phyloP scores from a whole-genome alignment of 129 eudicot genomes.

The Centella asiatica region DNA sequence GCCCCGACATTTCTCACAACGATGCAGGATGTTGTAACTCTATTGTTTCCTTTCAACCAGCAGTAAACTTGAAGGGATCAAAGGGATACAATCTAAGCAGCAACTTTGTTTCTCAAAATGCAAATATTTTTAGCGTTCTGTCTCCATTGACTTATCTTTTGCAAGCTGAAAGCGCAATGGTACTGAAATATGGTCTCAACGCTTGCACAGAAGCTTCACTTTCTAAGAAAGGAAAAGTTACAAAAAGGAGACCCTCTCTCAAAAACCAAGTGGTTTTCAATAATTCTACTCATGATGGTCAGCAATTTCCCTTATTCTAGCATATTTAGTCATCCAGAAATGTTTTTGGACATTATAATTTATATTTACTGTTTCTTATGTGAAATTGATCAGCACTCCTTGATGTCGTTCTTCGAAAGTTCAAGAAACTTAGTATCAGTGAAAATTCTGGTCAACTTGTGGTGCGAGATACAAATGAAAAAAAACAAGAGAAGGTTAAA shows the following conservation, averaged over 20 bases:
- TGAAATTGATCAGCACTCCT: slow-evolving; percentile 14
- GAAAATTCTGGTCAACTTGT: slow-evolving; percentile 25
- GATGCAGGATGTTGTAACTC: slow-evolving; percentile 8
- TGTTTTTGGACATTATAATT: neutral
- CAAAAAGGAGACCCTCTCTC: neutral
- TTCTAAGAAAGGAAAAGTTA: neutral
- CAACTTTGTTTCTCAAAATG: neutral
- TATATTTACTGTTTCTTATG: neutral
- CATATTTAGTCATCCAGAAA: neutral
- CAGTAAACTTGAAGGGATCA: slow-evolving; percentile 5
- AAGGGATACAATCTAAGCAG: neutral
- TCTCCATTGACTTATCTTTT: neutral
- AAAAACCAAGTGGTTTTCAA: neutral
- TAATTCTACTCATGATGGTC: slow-evolving; percentile 8
- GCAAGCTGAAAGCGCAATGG: neutral
- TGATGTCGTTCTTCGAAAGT: slow-evolving; percentile 13
- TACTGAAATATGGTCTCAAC: neutral
- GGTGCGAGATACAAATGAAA: slow-evolving; percentile 12
- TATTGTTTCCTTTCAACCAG: neutral
- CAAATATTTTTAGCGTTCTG: neutral
- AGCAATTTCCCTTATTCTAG: neutral
- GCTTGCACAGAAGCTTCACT: neutral
- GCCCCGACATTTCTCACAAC: neutral
- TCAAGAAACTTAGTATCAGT: slow-evolving; percentile 22
- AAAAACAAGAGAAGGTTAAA: slow-evolving; percentile 20